phyloP scores from a whole-genome alignment of 1,139 yeast genomes.

The Candida sojae region DNA sequence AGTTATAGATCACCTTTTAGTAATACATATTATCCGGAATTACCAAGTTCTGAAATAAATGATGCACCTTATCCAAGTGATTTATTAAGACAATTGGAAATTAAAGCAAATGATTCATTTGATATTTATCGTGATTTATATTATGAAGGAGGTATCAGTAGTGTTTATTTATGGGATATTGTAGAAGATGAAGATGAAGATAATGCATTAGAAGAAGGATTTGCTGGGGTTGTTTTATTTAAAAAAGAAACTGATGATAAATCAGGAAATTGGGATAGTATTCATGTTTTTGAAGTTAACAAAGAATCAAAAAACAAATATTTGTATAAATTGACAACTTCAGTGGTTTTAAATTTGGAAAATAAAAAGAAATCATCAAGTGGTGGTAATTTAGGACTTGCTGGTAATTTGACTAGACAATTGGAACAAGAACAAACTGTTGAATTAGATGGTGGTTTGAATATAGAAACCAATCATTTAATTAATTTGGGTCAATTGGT shows the following conservation, averaged over 20 bases:
- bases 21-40: slow-evolving; percentile 69
- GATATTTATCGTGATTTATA: slow-evolving; percentile 91
- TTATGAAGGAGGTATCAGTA: slow-evolving; percentile 84
- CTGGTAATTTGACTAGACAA: slow-evolving; percentile 88
- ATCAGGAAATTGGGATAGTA: slow-evolving; percentile 82
- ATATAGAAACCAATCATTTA: slow-evolving; percentile 65
- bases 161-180: slow-evolving; percentile 92
- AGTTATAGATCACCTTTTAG: slow-evolving; percentile 92
- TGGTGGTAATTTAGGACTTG: slow-evolving; percentile 47
- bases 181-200: slow-evolving; percentile 43
- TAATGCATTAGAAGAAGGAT: slow-evolving; percentile 42
- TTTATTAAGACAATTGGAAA: slow-evolving; percentile 70
- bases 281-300: slow-evolving; percentile 85
- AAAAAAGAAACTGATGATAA: slow-evolving; percentile 64
- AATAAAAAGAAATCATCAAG: slow-evolving; percentile 18
- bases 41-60: slow-evolving; percentile 47
- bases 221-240: slow-evolving; percentile 90
- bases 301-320: slow-evolving; percentile 49
- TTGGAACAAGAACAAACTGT: slow-evolving; percentile 50
- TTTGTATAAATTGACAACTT: slow-evolving; percentile 77
- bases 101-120: slow-evolving; percentile 84
- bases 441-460: slow-evolving; percentile 37
- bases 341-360: slow-evolving; percentile 76
- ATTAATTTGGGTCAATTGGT: slow-evolving; percentile 82
- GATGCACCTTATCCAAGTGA: slow-evolving; percentile 75